phyloP scores from a whole-genome alignment of 225 moss, liverwort and hornwort genomes.

The Pleurozium schreberi region DNA sequence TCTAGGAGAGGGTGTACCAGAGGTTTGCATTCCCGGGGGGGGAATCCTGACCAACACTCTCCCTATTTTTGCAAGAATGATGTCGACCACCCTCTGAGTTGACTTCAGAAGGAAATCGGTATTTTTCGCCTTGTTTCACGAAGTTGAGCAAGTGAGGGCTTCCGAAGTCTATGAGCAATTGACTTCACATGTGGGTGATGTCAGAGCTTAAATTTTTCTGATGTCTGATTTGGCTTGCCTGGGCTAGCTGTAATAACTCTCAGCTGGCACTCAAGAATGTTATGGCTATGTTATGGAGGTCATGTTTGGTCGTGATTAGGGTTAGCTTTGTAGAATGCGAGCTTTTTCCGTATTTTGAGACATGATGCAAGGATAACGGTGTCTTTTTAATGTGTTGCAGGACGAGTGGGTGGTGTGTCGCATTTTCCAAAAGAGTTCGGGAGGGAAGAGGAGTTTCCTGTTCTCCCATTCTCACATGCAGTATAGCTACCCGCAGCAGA shows the following conservation, averaged over 20 bases:
- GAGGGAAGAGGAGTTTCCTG: constrained; percentile 33
- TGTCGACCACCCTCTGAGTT: not conserved
- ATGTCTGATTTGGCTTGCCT: not conserved
- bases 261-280: not conserved
- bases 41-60: not conserved
- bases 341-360: not conserved
- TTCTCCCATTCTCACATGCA: constrained; percentile 17
- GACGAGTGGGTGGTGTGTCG: constrained; percentile 62
- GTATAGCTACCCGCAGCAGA: not conserved
- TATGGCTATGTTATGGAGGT: not conserved
- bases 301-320: not conserved
- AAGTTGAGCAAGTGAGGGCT: not conserved
- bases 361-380: not conserved
- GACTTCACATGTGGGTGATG: not conserved
- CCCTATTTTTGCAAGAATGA: not conserved
- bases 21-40: not conserved
- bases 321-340: not conserved
- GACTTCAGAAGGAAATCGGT: not conserved
- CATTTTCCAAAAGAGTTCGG: constrained; percentile 43
- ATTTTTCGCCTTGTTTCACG: not conserved
- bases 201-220: not conserved
- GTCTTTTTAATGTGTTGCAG: not conserved
- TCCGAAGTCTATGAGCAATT: not conserved
- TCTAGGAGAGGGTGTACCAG: not conserved
- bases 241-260: not conserved